phyloP scores from a whole-genome alignment of 2,329 filamentous ascomycete species.

The Exophiala sp. region DNA sequence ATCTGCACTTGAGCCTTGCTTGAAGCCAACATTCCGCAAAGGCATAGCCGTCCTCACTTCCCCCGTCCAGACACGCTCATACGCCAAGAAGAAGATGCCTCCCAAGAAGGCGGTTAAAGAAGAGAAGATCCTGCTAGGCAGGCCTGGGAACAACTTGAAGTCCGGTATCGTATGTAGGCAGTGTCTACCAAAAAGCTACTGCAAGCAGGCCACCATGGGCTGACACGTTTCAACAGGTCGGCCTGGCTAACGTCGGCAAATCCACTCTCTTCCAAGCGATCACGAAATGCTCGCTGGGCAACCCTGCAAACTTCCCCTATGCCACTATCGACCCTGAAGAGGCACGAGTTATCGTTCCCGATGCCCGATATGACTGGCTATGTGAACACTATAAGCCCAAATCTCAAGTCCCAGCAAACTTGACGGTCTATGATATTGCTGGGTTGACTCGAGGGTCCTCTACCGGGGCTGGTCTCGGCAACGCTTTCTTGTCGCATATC shows the following conservation, averaged over 20 bases:
- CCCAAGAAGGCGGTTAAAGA: slow-evolving; percentile 89
- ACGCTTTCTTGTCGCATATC: slow-evolving; percentile 97
- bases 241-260: slow-evolving; percentile 98
- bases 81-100: slow-evolving; percentile 73
- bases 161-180: slow-evolving; percentile 88
- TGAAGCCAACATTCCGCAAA: slow-evolving; percentile 19
- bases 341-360: slow-evolving; percentile 91
- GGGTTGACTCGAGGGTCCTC: slow-evolving; percentile 93
- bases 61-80: slow-evolving; percentile 37
- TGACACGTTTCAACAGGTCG: slow-evolving; percentile 57
- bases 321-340: slow-evolving; percentile 99
- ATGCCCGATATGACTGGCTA: slow-evolving; percentile 93
- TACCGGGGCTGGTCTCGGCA: slow-evolving; percentile 93
- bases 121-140: slow-evolving; percentile 93
- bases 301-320: slow-evolving; percentile 99
- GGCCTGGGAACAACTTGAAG: slow-evolving; percentile 97
- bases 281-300: slow-evolving; percentile 94
- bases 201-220: slow-evolving; percentile 9
- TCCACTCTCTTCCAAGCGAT: slow-evolving; percentile 99
- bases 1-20: slow-evolving; percentile 52
- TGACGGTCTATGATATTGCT: slow-evolving; percentile 98
- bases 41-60: slow-evolving; percentile 8
- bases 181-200: background rate
- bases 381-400: slow-evolving; percentile 96
- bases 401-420: slow-evolving; percentile 89